Evolutionary conservation across 2,329 filamentous ascomycete genomes (phyloP), one percentile per base, ranked within the genome.

Genomic region (Neofusicoccum sp.): DNA sequence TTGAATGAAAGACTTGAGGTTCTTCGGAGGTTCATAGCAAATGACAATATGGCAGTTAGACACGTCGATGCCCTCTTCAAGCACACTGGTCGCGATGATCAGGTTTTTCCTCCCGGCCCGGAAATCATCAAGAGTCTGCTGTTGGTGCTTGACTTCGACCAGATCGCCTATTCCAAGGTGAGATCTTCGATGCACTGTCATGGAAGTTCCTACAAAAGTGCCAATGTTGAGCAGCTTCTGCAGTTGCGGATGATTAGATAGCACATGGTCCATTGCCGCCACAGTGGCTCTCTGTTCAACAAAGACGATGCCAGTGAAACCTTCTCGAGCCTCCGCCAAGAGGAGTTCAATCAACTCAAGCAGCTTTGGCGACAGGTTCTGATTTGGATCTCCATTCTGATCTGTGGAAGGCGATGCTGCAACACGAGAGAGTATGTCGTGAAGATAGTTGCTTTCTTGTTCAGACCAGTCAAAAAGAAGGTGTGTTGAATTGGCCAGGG

Each of bases 1-100:
- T 70, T 90, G 88, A 2, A 90, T 79, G 68, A 87, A 90, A 0
- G 86, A 87, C 63, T 87, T 86, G 37, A 90, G 72, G 65, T 86
- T 88, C 33, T 80, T 79, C 0, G 87, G 87, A 31, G 79, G 78
- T 66, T 89, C 84, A 69, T 87, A 90, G 66, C 86, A 88, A 11
- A 90, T 79, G 1, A 90, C 87, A 28, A 87, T 68, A 68, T 88
- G 85, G 67, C 87, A 90, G 3, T 83, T 83, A n/a, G 83, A 82
- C 2, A 88, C 76, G 67, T 88, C 86, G 34, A 88, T 84, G 0
- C 85, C 85, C 73, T 87, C 85, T 71, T 87, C 85, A 1, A 87
- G 76, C 0, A 86, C 85, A 59, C 80, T 83, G 0, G 85, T 88
- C 0, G 83, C 78, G 16, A 88, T 71, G 39, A 87, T 81, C n/a